phyloP scores from a whole-genome alignment of 345 rosid species.

The Turnera subulata region DNA sequence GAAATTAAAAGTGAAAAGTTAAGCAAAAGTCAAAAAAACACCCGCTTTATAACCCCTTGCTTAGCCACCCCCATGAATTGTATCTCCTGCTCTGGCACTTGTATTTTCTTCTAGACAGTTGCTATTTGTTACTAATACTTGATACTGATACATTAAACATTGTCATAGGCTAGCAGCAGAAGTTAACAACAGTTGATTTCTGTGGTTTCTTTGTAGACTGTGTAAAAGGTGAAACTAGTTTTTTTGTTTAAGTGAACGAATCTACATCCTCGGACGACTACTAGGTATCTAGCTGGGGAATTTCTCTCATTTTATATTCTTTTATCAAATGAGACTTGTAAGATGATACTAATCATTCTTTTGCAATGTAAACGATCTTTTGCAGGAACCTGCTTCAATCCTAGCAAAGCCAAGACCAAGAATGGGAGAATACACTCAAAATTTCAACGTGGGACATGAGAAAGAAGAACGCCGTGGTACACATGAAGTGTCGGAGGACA shows the following conservation, averaged over 20 bases:
- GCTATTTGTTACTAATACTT: not conserved
- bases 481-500: constrained; percentile 19
- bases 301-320: too few species aligned
- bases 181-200: too few species aligned
- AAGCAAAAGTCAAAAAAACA: not conserved
- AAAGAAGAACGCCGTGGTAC: constrained; percentile 6
- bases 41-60: not conserved
- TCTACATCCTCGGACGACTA: too few species aligned
- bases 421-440: constrained; percentile 21
- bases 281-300: too few species aligned
- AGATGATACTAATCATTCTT: not conserved
- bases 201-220: too few species aligned
- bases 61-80: not conserved
- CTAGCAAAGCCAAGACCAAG: not conserved
- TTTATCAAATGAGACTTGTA: too few species aligned
- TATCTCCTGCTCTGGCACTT: not conserved
- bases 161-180: too few species aligned
- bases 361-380: not conserved
- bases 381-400: not conserved
- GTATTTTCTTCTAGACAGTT: not conserved
- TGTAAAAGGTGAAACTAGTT: too few species aligned
- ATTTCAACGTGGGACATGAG: constrained; percentile 5
- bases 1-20: not conserved
- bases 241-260: too few species aligned
- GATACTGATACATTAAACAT: too few species aligned